Percentiles rank a stretch among this genome's conserved stretches.
These are phyloP conservation scores for Elsinoe australis DNA, from an alignment of 2,329 filamentous ascomycete genomes.

Conservation along the genomic window DNA sequence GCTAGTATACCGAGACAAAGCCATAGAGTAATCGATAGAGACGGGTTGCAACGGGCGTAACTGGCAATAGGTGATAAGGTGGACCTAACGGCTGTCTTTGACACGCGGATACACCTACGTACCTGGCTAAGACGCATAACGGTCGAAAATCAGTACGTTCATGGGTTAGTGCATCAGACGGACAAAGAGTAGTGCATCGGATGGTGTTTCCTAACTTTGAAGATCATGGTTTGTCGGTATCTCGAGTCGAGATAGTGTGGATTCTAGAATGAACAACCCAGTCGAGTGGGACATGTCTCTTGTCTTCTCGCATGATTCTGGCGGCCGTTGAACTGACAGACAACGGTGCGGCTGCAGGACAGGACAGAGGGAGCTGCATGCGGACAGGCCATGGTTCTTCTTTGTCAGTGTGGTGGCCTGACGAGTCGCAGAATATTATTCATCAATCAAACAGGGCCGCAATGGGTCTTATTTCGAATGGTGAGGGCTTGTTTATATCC, in stretches of 20 bases:
- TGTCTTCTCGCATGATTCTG: slow-evolving; percentile 5
- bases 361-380: slow-evolving; percentile 2
- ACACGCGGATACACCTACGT: slow-evolving; percentile 14
- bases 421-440: not conserved
- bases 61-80: slow-evolving; percentile 16
- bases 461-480: too few relatives aligned
- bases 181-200: slow-evolving; percentile 10
- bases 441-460: too few relatives aligned
- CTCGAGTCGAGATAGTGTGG: not conserved
- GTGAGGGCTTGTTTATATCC: too few relatives aligned
- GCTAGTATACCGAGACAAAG: slow-evolving; percentile 18
- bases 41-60: slow-evolving; percentile 15
- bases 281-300: slow-evolving; percentile 13
- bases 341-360: slow-evolving; percentile 10
- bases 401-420: not conserved
- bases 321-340: slow-evolving; percentile 12
- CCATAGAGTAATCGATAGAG: slow-evolving; percentile 17
- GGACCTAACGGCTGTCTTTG: slow-evolving; percentile 17
- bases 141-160: not conserved
- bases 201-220: not conserved
- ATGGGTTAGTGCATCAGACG: slow-evolving; percentile 5
- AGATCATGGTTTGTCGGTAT: not conserved
- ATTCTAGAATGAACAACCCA: not conserved
- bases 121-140: slow-evolving; percentile 12
- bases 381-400: slow-evolving; percentile 2